Percentiles rank a stretch among this genome's conserved stretches.
Evolutionary conservation across 1,284 basidiomycete species (phyloP).

Genomic region (Ustilago hordei): DNA sequence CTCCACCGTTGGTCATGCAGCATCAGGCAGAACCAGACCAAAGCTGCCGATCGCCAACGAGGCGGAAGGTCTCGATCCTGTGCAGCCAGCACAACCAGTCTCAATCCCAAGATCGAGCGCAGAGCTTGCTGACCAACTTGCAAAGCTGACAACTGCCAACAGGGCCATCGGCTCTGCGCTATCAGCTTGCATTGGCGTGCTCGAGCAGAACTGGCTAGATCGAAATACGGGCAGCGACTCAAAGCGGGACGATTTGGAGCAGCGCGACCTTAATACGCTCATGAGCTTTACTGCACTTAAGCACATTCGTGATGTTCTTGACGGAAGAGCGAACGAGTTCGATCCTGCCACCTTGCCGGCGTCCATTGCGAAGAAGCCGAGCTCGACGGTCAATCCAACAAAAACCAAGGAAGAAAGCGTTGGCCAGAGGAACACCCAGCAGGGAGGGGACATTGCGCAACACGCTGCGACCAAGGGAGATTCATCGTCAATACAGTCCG

Average conservation of each 20-base stretch:
- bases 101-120: slow-evolving; percentile 6
- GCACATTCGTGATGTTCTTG: slow-evolving; percentile 60
- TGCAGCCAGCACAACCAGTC: not conserved
- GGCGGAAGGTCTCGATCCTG: not conserved
- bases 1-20: slow-evolving; percentile 28
- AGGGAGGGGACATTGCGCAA: not conserved
- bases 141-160: slow-evolving; percentile 41
- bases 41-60: not conserved
- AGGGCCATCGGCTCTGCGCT: slow-evolving; percentile 51
- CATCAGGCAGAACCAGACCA: slow-evolving; percentile 11
- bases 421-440: not conserved
- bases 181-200: slow-evolving; percentile 40
- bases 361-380: not conserved
- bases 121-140: slow-evolving; percentile 23
- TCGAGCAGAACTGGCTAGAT: slow-evolving; percentile 47
- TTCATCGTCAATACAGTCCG: not conserved
- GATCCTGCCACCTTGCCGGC: slow-evolving; percentile 47
- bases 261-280: slow-evolving; percentile 42
- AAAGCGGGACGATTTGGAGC: slow-evolving; percentile 13
- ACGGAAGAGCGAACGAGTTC: slow-evolving; percentile 50
- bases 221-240: not conserved
- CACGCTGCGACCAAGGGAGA: not conserved
- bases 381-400: not conserved
- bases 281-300: slow-evolving; percentile 62
- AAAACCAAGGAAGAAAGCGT: not conserved